These are phyloP conservation scores for Primulina tabacum DNA, from an alignment of 257 asterid genomes.

Conservation along the genomic window DNA sequence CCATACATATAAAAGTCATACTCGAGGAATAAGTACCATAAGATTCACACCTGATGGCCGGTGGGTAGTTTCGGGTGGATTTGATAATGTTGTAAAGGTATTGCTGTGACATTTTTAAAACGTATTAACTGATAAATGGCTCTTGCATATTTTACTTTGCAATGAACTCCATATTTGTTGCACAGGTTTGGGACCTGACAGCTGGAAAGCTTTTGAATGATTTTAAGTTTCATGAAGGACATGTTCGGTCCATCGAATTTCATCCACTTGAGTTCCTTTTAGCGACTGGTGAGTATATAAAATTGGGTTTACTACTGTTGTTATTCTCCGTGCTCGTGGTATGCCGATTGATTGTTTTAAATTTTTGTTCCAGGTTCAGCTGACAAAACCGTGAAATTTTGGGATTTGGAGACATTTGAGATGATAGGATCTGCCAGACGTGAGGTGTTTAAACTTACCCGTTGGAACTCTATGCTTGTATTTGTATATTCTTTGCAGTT, in stretches of 20 bases:
- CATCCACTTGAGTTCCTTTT: conserved; percentile 96
- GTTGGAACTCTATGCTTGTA: conserved; percentile 7
- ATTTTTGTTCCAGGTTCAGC: conserved; percentile 77
- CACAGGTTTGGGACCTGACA: conserved; percentile 97
- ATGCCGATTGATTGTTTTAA: conserved; percentile 5
- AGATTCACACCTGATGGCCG: conserved; percentile 99
- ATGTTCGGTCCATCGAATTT: conserved; percentile 83
- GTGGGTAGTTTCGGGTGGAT: conserved; percentile 99
- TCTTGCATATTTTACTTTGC: conserved; percentile 19
- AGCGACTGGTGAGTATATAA: conserved; percentile 70
- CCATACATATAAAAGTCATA: conserved; percentile 94
- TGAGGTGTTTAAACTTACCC: conserved; percentile 56
- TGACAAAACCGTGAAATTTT: conserved; percentile 89
- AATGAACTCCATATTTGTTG: conserved; percentile 27
- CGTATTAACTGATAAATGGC: conserved; percentile 13
- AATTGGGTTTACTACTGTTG: conserved; percentile 13
- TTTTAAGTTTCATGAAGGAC: conserved; percentile 93
- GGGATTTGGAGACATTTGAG: conserved; percentile 99
- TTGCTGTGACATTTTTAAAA: conserved; percentile 15
- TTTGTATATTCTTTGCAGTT: conserved; percentile 8
- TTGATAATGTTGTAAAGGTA: conserved; percentile 94
- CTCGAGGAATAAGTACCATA: conserved; percentile 90
- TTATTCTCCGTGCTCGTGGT: conserved; percentile 16
- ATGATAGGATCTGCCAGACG: conserved; percentile 93
- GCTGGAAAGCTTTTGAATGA: conserved; percentile 98